These are phyloP conservation scores for Aspergillus sp. DNA, from an alignment of 2,329 filamentous ascomycete genomes.

Conservation along the genomic window DNA sequence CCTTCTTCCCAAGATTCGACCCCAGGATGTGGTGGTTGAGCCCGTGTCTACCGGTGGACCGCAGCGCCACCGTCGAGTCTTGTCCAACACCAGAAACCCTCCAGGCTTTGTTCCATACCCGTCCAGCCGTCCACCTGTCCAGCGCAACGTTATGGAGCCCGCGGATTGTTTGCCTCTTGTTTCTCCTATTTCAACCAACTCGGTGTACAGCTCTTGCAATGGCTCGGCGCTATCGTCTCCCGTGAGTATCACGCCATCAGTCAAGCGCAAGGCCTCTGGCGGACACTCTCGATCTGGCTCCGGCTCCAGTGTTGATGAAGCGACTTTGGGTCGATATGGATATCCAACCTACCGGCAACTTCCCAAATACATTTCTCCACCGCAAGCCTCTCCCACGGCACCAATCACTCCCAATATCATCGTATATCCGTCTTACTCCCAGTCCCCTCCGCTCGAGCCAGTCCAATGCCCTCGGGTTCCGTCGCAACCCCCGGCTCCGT, in stretches of 20 bases:
- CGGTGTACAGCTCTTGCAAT: constrained; percentile 21
- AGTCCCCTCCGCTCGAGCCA: constrained; percentile 26
- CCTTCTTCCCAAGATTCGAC: constrained; percentile 78
- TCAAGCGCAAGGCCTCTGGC: constrained; percentile 34
- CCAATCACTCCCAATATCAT: constrained; percentile 35
- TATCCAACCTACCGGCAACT: constrained; percentile 82
- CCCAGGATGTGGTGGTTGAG: constrained; percentile 74
- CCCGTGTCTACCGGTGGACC: constrained; percentile 46
- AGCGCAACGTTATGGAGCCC: constrained; percentile 43
- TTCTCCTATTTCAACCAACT: constrained; percentile 43
- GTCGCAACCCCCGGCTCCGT: constrained; percentile 21
- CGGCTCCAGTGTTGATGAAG: constrained; percentile 63
- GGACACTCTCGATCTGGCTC: constrained; percentile 58
- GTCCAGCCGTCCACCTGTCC: constrained; percentile 37
- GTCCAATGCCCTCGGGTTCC: constrained; percentile 42
- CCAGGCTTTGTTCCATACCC: constrained; percentile 49
- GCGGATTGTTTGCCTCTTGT: constrained; percentile 39
- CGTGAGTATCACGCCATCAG: constrained; percentile 48
- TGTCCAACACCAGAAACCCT: constrained; percentile 50
- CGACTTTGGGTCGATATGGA: constrained; percentile 63
- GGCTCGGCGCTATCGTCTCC: constrained; percentile 59
- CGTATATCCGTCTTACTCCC: constrained; percentile 32
- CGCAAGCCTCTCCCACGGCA: constrained; percentile 36
- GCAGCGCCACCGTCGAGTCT: constrained; percentile 54
- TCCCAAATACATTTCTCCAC: constrained; percentile 51